Evolutionary conservation across 2,329 filamentous ascomycete species (phyloP).

Genomic region (Neoscytalidium dimidiatum): DNA sequence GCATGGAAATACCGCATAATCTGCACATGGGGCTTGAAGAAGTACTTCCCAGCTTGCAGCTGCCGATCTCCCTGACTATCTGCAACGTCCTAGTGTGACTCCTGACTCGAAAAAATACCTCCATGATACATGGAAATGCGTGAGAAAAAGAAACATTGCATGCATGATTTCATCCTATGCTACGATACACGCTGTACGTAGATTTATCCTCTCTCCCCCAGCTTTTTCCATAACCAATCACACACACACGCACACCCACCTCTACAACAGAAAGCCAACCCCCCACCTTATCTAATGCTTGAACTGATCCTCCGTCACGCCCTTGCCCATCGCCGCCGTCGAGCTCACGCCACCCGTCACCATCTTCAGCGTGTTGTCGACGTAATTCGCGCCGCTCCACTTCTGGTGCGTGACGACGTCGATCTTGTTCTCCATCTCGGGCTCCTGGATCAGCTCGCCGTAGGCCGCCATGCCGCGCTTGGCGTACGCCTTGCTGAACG

Average conservation of each 20-base stretch:
- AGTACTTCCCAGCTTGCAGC: too few relatives aligned
- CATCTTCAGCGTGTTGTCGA: constrained; percentile 96
- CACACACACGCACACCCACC: background rate
- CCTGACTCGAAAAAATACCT: too few relatives aligned
- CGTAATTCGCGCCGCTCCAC: constrained; percentile 94
- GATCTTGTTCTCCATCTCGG: constrained; percentile 86
- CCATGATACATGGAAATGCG: too few relatives aligned
- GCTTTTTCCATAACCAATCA: background rate
- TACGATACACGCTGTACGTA: background rate
- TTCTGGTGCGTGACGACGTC: constrained; percentile 99
- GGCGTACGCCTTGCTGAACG: constrained; percentile 81
- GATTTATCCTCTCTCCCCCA: background rate
- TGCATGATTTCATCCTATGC: background rate
- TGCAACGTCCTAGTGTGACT: too few relatives aligned
- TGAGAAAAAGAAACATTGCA: background rate
- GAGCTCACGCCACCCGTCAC: constrained; percentile 88
- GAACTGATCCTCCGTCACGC: constrained; percentile 98
- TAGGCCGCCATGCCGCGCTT: constrained; percentile 91
- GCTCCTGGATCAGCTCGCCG: constrained; percentile 95
- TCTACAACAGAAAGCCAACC: background rate
- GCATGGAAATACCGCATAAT: too few relatives aligned
- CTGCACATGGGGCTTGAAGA: too few relatives aligned
- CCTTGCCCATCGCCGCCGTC: constrained; percentile 95
- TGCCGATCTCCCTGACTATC: too few relatives aligned
- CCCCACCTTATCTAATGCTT: constrained; percentile 43